These are phyloP conservation scores for Kokia cookei DNA, from an alignment of 441 rosid genomes.

Conservation along the genomic window DNA sequence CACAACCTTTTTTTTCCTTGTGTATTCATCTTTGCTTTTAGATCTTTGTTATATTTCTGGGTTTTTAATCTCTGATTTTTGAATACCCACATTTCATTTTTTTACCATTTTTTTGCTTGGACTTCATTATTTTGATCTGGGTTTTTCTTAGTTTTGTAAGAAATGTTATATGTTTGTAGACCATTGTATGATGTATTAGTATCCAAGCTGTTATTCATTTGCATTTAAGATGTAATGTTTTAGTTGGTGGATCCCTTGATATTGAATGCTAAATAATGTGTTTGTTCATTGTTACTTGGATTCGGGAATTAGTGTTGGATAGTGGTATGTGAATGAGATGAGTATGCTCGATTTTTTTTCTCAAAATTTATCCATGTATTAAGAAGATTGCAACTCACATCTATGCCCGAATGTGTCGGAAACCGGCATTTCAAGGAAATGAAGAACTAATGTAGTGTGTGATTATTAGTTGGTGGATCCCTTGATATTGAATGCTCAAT, in stretches of 20 bases:
- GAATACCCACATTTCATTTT: background rate
- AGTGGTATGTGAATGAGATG: too few relatives aligned
- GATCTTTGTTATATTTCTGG: background rate
- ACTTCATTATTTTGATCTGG: background rate
- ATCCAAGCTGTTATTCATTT: background rate
- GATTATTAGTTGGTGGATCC: too few relatives aligned
- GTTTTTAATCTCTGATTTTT: background rate
- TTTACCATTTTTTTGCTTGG: background rate
- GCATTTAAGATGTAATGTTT: conserved; percentile 1
- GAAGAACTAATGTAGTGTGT: too few relatives aligned
- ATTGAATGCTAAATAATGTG: too few relatives aligned
- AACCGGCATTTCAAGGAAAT: too few relatives aligned
- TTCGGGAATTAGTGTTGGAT: too few relatives aligned
- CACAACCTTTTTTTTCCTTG: background rate
- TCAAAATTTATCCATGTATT: too few relatives aligned
- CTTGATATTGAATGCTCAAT: too few relatives aligned
- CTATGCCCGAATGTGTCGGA: too few relatives aligned
- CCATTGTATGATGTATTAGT: background rate
- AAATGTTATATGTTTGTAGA: background rate
- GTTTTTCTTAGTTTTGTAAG: background rate
- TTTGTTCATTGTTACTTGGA: too few relatives aligned
- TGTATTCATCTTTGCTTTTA: background rate
- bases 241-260: conserved; percentile 11
- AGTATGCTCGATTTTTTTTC: too few relatives aligned
- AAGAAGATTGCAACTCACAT: too few relatives aligned